Base-by-base conservation (phyloP, 1,139 yeast species). In the Arxiozyma heterogenica region DNA sequence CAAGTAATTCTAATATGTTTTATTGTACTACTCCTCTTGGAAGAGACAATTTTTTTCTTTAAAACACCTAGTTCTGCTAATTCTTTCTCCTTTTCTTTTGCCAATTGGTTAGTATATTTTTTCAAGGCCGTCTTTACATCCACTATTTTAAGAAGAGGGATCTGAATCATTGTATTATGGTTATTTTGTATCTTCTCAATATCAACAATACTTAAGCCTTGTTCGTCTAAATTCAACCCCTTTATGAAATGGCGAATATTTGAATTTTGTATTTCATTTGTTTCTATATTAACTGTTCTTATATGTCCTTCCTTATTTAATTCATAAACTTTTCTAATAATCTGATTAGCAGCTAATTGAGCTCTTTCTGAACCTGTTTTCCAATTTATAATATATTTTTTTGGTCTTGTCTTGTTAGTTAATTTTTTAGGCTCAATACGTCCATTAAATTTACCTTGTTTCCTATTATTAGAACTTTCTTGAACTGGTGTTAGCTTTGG, bases 1-100 rank as follows among this genome's bases (percentile, higher is more conserved):
- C 80, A 76, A 2, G 78, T 71, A 7, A 77, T 60, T 52, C 72
- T 73, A 23, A 77, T 65, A 44, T 69, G 64, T 56, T 76, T 76
- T 7, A 66, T 54, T 49, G 66, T 64, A 9, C 61, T 62, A 9
- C 69, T 73, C 42, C 63, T 58, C 39, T 59, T 66, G 44, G 62
- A 62, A 22, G 57, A 50, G 6, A 49, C 39, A 17, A 55, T 53
- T 34, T 57, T 59, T 25, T 61, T 58, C 42, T 55, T 52, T 42
- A 56, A 54, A 1, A 60, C 55, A 54, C 64, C 67, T 59, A 48
- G 61, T 53, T 55, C 65, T 46, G 50, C 65, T 56, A 67, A 61
- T 51, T 71, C 67, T 54, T 68, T 64, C 25, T 69, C 64, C 45
- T 66, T 67, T 41, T 62, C 63, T 49, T 61, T 60, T 0, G 75